A percentile compares a stretch with the other conserved stretches of the same genome.
These are phyloP conservation scores for Amaranthus hypochondriacus DNA, from an alignment of 148 eudicot genomes.

Conservation along the genomic window DNA sequence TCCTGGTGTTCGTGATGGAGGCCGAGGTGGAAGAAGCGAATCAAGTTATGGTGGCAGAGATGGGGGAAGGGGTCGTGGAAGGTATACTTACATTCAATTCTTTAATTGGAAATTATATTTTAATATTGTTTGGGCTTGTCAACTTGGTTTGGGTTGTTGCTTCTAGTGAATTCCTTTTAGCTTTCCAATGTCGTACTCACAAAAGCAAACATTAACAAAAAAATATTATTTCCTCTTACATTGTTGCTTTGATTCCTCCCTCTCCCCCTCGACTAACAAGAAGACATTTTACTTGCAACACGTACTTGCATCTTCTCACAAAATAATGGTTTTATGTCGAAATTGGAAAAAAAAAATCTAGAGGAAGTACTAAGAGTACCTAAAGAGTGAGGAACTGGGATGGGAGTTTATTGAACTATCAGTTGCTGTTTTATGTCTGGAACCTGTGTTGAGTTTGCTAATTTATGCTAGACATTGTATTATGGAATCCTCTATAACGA, in stretches of 20 bases:
- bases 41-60: slow-evolving; percentile 49
- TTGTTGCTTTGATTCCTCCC: neutral
- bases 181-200: too few species aligned
- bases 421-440: neutral
- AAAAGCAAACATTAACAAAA: too few species aligned
- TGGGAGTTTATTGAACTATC: neutral
- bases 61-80: slow-evolving; percentile 50
- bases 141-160: neutral
- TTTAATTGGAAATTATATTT: neutral
- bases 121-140: neutral
- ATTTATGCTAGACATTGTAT: neutral
- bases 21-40: slow-evolving; percentile 48
- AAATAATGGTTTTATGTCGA: neutral
- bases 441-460: neutral
- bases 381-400: too few species aligned
- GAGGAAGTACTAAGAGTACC: too few species aligned
- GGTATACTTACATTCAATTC: slow-evolving; percentile 28
- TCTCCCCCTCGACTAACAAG: neutral
- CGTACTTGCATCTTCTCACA: neutral
- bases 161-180: neutral
- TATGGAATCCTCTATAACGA: neutral
- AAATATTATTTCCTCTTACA: neutral
- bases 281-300: too few species aligned
- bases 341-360: too few species aligned
- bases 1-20: slow-evolving; percentile 49